A percentile compares a stretch with the other conserved stretches of the same genome.
Conservation (phyloP, 1,284 basidiomycete species). For the Moesziomyces sp. region DNA sequence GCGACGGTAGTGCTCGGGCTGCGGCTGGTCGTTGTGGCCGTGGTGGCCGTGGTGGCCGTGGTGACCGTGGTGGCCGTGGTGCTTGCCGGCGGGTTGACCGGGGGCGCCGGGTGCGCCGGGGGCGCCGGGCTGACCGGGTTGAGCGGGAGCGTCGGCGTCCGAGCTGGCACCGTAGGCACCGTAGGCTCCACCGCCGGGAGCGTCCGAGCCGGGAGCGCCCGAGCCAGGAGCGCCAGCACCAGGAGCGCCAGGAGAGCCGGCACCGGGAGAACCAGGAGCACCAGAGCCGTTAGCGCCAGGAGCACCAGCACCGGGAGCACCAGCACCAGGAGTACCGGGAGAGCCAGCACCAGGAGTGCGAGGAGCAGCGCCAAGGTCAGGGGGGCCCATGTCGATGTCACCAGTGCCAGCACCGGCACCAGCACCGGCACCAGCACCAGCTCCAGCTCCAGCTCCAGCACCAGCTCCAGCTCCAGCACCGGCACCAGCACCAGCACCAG, state of each 20-base stretch:
- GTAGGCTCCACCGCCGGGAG: not conserved
- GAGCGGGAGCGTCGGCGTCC: too few relatives aligned
- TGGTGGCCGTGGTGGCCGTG: not conserved
- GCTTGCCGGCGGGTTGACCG: not conserved
- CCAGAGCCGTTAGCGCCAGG: slow-evolving; percentile 13
- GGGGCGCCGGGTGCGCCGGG: not conserved
- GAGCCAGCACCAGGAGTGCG: slow-evolving; percentile 5
- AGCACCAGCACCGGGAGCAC: not conserved
- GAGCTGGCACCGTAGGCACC: not conserved
- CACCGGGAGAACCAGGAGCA: slow-evolving; percentile 4
- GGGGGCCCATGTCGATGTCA: not conserved
- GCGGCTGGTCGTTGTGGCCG: not conserved
- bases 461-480: slow-evolving; percentile 1
- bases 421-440: not conserved
- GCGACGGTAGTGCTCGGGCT: not conserved
- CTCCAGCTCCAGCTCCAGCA: slow-evolving; percentile 5
- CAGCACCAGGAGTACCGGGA: not conserved
- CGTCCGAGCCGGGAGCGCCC: not conserved
- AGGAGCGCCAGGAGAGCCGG: slow-evolving; percentile 1
- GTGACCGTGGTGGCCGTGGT: slow-evolving; percentile 2
- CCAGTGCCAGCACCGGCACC: slow-evolving; percentile 10
- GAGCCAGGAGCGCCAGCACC: slow-evolving; percentile 1
- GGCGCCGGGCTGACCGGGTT: too few relatives aligned
- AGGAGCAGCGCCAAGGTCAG: not conserved
- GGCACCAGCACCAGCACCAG: slow-evolving; percentile 1